Base-by-base conservation (phyloP, 106 monocot genomes). In the Platanthera guangdongensis region DNA sequence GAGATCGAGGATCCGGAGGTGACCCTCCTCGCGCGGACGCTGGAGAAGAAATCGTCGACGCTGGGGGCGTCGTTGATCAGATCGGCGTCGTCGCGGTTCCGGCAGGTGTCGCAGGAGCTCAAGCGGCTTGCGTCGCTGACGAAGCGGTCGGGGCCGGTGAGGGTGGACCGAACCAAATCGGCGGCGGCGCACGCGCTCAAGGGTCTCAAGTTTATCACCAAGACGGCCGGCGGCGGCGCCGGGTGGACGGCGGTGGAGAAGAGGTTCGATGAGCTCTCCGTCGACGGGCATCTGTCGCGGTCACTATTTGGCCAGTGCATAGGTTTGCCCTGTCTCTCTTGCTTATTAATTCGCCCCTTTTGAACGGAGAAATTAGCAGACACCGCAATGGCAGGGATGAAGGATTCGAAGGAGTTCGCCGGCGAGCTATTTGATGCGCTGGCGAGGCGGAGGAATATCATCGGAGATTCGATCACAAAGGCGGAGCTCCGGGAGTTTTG, bases 181-280 rank as follows among this genome's bases (percentile, higher is more conserved):
- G 91, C 89, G 5, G 83, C 93, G 18, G 83, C 86, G 39, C 90
- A 80, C 28, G 96, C 96, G 4, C 85, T 97, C 72, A 84, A 88
- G 75, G 86, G 96, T 12, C 83, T 97, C 30, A 89, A 93, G 87
- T 97, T 97, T 74, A 94, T 97, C 76, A 85, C 78, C 78, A 87
- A 85, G 78, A 72, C 93, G 51, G 25, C 65, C 12, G 96, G 91
- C 55, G 89, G 91, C 30, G 68, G 64, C 49, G 79, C 80, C 32
- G 96, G 91, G 0, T 97, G 96, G 96, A 28, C 86, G 4, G 87
- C 84, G 11, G 93, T 97, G 50, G 94, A 97, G 80, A 86, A 89
- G 82, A 82, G 94, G 50, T 97, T 97, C 81, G 82, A 91, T 70
- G 91, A 91, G 11, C 83, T 94, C 57, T 81, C 80, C 67, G 81